Evolutionary conservation across 495 filamentous ascomycete genomes (phyloP).

Genomic region (Penicillium subrubescens): DNA sequence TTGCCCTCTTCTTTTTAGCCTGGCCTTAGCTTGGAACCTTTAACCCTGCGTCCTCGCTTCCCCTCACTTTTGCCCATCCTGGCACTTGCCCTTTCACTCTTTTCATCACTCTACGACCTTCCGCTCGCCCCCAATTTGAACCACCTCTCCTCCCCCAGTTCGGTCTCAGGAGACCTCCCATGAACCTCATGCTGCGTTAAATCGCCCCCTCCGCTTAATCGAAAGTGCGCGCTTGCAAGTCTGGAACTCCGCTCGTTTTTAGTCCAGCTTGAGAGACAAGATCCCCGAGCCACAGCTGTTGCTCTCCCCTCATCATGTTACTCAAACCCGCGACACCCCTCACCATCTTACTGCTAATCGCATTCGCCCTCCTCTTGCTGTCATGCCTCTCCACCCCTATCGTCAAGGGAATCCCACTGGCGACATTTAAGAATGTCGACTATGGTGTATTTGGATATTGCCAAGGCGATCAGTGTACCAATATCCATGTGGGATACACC

Average conservation of each 20-base stretch:
- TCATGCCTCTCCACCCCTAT: constrained; percentile 94
- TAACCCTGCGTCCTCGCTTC: constrained; percentile 8
- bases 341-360: constrained; percentile 78
- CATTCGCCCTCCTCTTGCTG: constrained; percentile 82
- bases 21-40: neutral
- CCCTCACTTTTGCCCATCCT: constrained; percentile 17
- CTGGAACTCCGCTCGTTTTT: constrained; percentile 16
- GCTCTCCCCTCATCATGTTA: constrained; percentile 47
- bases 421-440: constrained; percentile 69
- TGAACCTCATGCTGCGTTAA: constrained; percentile 22
- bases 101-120: neutral
- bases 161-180: constrained; percentile 19
- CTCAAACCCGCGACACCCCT: constrained; percentile 93
- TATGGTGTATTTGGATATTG: constrained; percentile 97
- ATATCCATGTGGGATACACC: constrained; percentile 82
- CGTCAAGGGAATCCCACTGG: constrained; percentile 80
- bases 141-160: neutral
- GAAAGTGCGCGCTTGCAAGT: constrained; percentile 8
- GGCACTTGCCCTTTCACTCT: constrained; percentile 3
- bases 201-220: constrained; percentile 2
- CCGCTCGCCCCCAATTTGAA: neutral
- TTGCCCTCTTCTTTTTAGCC: constrained; percentile 4
- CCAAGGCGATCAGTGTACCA: constrained; percentile 61
- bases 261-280: constrained; percentile 14
- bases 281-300: constrained; percentile 13